Evolutionary conservation across 768 basidiomycete genomes (phyloP), one percentile per base, ranked within the genome.

Genomic region (Leucocoprinus birnbaumii): DNA sequence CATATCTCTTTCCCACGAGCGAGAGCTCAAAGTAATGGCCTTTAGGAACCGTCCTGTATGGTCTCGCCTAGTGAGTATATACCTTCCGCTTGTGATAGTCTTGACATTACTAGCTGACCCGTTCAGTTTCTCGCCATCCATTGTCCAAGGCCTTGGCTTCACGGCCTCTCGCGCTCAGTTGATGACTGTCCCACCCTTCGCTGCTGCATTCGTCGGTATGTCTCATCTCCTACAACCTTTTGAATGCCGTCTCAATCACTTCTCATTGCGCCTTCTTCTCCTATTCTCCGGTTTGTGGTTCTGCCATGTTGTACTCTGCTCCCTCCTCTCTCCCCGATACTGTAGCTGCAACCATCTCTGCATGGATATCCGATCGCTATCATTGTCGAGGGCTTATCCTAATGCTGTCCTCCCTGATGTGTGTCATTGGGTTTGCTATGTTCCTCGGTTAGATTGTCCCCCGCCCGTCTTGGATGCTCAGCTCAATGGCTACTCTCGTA

Each of bases 141-240:
- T 72, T 48, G 67, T 74, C 19, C 68, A 66, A 14, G 69, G 71
- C 48, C 62, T 73, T 2, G 70, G 70, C 0, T 73, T 72, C 55
- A 67, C 61, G 22, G 45, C 68, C 1, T 62, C 57, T 25, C 64
- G 64, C 50, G 65, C 67, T 9, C 73, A 74, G 53, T 50, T 74
- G 3, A 64, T 74, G 13, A 73, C 70, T 46, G 73, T 73, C 8
- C 70, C 70, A 1, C 73, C 73, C 1, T 74, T 73, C 48, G 73
- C 66, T 25, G 67, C 60, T 6, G 69, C 66, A 3, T 74, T 73
- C 55, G 61, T 71, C 49, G 61, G 73, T 74, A 11, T 5, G 31
- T 31, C 6, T 31, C 11, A 5, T 31, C 11, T 31, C 31, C 11
- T 31, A 31, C 11, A 11, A 31, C 11, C 11, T 31, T 11, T 11